Evolutionary conservation across 2,329 filamentous ascomycete species (phyloP), one percentile per base, ranked within the genome.

Genomic region (Cercospora brassicicola): DNA sequence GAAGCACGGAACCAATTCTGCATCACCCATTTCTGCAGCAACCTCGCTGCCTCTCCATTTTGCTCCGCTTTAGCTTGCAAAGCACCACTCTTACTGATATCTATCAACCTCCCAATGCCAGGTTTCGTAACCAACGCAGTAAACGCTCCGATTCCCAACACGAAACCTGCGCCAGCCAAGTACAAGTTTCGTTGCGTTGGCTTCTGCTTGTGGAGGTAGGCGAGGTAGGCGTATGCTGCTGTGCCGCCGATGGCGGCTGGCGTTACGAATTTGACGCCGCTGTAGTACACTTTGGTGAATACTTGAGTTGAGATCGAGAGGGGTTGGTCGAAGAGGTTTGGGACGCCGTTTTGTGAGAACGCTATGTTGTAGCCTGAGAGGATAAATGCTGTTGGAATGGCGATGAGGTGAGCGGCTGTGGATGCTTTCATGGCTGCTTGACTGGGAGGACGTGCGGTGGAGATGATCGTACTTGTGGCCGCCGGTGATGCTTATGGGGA

Each of bases 61-160:
- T 67, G 68, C 56, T 69, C 68, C 28, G 61, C 62, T 65, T 72
- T 71, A 18, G 59, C 65, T 39, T 67, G 64, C 33, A 66, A 11
- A 7, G 36, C 59, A 26, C 56, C 36, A 51, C 62, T 57, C 57
- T 69, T 51, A 57, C 69, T 69, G 23, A 71, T 72, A 48, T 63
- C 59, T 3, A 69, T 33, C 65, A 71, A 62, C 42, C 68, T 72
- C 66, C 53, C 59, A 2, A 65, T 68, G 4, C 67, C 61, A 15
- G 59, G 56, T 51, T 55, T 60, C 70, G 69, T 72, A 5, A 63
- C 20, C 31, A 67, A 4, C 3, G 26, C 23, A 9, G 64, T 65
- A 10, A 56, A 67, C 9, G 53, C 20, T 30, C 61, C 61, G 8
- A 63, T 30, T 8, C 61, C 23, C 15, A 63, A 42, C 7, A 55